Conservation (phyloP, 805 yeast species). For the Schwanniomyces sp. region DNA sequence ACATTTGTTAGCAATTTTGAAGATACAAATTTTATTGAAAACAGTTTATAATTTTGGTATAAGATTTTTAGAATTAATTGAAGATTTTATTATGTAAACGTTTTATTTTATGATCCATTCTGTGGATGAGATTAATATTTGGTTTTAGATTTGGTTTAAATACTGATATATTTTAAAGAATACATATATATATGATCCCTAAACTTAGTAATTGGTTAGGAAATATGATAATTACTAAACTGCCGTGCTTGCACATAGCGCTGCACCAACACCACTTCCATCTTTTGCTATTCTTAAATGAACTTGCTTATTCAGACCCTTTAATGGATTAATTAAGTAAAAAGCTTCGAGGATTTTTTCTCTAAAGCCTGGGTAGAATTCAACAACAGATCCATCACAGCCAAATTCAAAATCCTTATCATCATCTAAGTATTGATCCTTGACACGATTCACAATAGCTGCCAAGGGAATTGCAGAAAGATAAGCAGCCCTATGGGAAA, state of each 20-base stretch:
- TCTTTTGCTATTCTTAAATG: conserved; percentile 85
- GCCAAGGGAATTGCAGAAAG: conserved; percentile 88
- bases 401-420: conserved; percentile 83
- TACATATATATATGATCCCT: too few relatives aligned
- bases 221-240: background rate
- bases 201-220: too few relatives aligned
- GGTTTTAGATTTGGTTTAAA: too few relatives aligned
- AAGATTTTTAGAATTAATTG: too few relatives aligned
- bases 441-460: conserved; percentile 74
- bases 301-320: conserved; percentile 72
- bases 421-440: conserved; percentile 49
- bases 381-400: conserved; percentile 93
- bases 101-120: too few relatives aligned
- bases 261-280: conserved; percentile 98
- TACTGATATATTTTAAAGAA: too few relatives aligned
- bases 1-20: too few relatives aligned
- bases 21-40: too few relatives aligned
- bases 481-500: conserved; percentile 86
- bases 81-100: too few relatives aligned
- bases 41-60: too few relatives aligned
- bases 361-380: conserved; percentile 89
- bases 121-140: too few relatives aligned
- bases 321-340: conserved; percentile 65
- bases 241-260: conserved; percentile 69
- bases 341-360: conserved; percentile 79